Evolutionary conservation across 768 basidiomycete species (phyloP), one percentile per base, ranked within the genome.

Genomic region (Holtermannia corniformis): DNA sequence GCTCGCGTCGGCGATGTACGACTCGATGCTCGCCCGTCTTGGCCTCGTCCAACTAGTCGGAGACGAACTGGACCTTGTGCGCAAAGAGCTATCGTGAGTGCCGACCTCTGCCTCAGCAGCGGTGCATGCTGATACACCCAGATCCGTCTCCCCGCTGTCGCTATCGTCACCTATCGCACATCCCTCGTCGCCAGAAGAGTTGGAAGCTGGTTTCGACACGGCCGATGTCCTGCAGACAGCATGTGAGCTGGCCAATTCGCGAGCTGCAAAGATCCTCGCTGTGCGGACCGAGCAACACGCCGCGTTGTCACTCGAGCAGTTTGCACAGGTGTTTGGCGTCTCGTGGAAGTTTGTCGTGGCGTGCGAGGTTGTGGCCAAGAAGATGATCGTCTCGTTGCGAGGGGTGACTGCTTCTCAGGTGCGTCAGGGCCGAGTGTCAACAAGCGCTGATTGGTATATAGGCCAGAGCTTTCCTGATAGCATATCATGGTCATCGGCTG

Each of bases 331-430:
- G 52, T 93, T 92, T 76, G 83, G 84, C 50, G 78, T 81, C 60
- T 83, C 86, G 1, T 96, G 93, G 93, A 73, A 78, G 22, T 97
- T 97, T 61, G 89, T 97, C 7, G 79, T 95, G 22, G 78, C 78
- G 58, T 89, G 87, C 64, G 93, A 99, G 69, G 80, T 83, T 24
- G 76, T 95, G 24, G 87, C 85, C 58, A 78, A 82, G 50, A 77
- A 84, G 59, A 96, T 97, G 89, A 91, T 96, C 53, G 87, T 96
- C 51, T 85, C 88, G 4, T 75, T 97, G 26, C 76, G 95, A 53
- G 92, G 91, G 3, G 85, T 82, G 1, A 80, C 90, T 47, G 82
- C 92, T 42, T 78, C 82, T 49, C 92, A 93, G 78, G 86, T 86
- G 23, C 49, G 70, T 52, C 19, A 11, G 21, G 21, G 21, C 7